Conservation (phyloP, 2,329 filamentous ascomycete genomes). For the Colletotrichum sp. region DNA sequence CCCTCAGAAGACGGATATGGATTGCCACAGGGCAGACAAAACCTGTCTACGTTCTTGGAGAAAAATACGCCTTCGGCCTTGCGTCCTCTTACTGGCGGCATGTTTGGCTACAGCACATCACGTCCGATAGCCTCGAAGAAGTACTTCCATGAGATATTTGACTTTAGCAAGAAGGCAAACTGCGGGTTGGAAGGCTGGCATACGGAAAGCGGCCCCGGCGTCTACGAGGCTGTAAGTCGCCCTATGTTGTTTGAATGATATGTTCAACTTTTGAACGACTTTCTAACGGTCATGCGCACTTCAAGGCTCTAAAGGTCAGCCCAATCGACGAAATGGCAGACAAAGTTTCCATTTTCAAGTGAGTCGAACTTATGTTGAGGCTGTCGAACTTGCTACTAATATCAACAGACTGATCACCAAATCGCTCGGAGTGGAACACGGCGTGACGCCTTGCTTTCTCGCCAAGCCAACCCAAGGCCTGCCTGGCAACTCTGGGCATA, state of each 20-base stretch:
- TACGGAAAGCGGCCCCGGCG: not conserved
- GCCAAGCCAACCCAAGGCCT: not conserved
- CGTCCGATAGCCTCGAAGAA: not conserved
- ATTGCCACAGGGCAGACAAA: not conserved
- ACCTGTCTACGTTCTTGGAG: not conserved
- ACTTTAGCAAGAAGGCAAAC: rapidly evolving
- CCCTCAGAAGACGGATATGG: not conserved
- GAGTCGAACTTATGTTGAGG: not conserved
- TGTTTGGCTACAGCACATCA: not conserved
- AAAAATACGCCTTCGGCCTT: not conserved
- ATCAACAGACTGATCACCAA: not conserved
- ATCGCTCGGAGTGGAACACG: not conserved
- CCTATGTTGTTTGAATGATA: rapidly evolving
- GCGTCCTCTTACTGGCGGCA: not conserved
- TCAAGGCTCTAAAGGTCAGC: not conserved
- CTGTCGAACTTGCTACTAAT: not conserved
- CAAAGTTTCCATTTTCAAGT: not conserved
- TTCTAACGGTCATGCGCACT: too few species aligned
- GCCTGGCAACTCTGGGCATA: not conserved
- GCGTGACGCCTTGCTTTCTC: not conserved
- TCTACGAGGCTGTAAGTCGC: not conserved
- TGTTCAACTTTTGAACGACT: rapidly evolving
- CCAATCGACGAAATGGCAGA: not conserved
- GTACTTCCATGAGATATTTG: not conserved
- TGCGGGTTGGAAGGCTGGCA: not conserved